Conservation (phyloP, 495 filamentous ascomycete genomes). For the Trichoderma parareesei region DNA sequence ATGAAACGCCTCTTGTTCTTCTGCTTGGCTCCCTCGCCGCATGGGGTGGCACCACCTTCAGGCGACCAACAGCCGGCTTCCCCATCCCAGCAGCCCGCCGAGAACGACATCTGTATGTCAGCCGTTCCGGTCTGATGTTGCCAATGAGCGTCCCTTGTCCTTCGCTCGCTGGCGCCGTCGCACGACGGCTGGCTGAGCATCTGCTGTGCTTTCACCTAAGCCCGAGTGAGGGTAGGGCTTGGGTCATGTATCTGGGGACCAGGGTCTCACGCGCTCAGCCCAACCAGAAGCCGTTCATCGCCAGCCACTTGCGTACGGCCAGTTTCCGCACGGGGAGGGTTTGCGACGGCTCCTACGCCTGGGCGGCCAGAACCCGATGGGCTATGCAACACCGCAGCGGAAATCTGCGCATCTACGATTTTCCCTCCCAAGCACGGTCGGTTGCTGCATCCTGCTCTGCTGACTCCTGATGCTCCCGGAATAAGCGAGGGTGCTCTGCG, state of each 20-base stretch:
- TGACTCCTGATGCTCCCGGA: not conserved
- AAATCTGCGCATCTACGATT: not conserved
- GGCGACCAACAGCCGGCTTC: not conserved
- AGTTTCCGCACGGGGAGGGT: not conserved
- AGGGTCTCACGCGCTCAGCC: conserved; percentile 6
- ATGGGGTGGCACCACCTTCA: not conserved
- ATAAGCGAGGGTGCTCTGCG: not conserved
- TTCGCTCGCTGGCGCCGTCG: not conserved
- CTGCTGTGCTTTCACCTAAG: not conserved
- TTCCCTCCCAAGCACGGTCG: not conserved
- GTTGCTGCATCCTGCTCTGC: not conserved
- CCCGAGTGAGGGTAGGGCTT: not conserved
- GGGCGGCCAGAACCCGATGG: not conserved
- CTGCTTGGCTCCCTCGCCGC: not conserved
- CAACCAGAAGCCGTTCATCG: conserved; percentile 1
- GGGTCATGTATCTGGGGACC: conserved; percentile 5
- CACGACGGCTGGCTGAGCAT: conserved; percentile 8
- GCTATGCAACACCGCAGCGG: not conserved
- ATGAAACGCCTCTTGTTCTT: not conserved
- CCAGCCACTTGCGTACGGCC: not conserved
- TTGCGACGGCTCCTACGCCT: not conserved
- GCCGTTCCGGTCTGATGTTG: not conserved
- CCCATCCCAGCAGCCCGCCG: not conserved
- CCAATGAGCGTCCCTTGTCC: not conserved
- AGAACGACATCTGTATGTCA: not conserved